phyloP scores from a whole-genome alignment of 768 basidiomycete genomes.

The Chlorophyllum brunneum region DNA sequence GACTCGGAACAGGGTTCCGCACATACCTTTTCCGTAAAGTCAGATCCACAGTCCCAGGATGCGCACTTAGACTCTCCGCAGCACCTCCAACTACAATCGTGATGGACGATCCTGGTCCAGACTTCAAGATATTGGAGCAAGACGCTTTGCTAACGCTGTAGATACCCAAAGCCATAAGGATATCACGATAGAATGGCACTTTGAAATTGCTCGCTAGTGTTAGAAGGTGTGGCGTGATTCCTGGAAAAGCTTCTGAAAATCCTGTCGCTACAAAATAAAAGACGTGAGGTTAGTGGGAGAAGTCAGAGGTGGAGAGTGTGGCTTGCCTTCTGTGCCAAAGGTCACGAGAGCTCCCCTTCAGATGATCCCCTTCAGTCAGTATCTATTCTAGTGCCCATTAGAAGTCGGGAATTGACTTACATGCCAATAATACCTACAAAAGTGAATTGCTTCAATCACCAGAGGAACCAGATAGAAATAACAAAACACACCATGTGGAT shows the following conservation, averaged over 20 bases:
- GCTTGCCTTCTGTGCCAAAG: constrained; percentile 88
- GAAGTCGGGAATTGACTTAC: constrained; percentile 40
- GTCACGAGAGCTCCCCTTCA: constrained; percentile 88
- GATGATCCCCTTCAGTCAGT: constrained; percentile 3
- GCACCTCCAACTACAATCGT: constrained; percentile 97
- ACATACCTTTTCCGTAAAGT: constrained; percentile 69
- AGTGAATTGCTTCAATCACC: constrained; percentile 1
- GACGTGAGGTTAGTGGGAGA: not conserved
- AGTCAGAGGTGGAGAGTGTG: constrained; percentile 3
- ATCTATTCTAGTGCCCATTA: not conserved
- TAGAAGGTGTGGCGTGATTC: constrained; percentile 88
- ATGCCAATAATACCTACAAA: constrained; percentile 90
- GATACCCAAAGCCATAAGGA: constrained; percentile 82
- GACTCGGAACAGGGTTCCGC: not conserved
- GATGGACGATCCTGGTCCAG: constrained; percentile 66
- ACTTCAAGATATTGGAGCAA: constrained; percentile 81
- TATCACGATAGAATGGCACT: constrained; percentile 91
- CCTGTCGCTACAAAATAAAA: constrained; percentile 63
- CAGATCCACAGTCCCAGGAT: constrained; percentile 94
- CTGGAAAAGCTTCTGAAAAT: constrained; percentile 87
- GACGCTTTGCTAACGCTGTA: constrained; percentile 89
- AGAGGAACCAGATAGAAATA: not conserved
- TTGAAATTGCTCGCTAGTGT: constrained; percentile 89
- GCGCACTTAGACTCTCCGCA: constrained; percentile 89
- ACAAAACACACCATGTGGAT: constrained; percentile 78